These are phyloP conservation scores for Chytriomyces sp. DNA, from an alignment of 192 early-diverging fungal genomes.

Conservation along the genomic window DNA sequence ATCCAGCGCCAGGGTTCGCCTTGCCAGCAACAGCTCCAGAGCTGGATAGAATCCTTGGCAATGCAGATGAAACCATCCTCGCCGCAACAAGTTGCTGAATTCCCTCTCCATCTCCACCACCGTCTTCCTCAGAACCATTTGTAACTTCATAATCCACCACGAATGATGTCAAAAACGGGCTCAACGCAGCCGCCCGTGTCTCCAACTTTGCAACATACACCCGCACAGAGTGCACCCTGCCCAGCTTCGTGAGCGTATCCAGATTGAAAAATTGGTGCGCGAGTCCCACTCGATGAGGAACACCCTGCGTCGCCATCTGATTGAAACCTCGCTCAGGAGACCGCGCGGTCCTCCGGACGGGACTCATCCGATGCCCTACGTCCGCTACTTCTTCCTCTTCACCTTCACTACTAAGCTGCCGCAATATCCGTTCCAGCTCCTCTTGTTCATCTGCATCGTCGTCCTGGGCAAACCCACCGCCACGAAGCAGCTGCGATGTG, in stretches of 20 bases:
- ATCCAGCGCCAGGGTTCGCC: not conserved
- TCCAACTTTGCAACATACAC: slow-evolving; percentile 32
- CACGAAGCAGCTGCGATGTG: too few relatives aligned
- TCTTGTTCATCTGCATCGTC: not conserved
- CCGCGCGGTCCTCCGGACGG: too few relatives aligned
- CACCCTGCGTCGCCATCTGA: too few relatives aligned
- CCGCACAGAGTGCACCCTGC: slow-evolving; percentile 31
- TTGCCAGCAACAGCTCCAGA: not conserved
- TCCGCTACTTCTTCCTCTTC: slow-evolving; percentile 20
- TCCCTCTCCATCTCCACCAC: not conserved
- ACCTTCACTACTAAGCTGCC: not conserved
- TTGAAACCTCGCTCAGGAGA: too few relatives aligned
- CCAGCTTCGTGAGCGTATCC: slow-evolving; percentile 32
- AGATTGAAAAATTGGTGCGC: not conserved
- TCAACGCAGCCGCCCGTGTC: not conserved
- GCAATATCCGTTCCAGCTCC: slow-evolving; percentile 10
- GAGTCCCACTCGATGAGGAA: not conserved
- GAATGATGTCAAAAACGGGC: slow-evolving; percentile 15
- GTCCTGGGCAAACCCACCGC: too few relatives aligned
- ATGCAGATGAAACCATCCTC: slow-evolving; percentile 7
- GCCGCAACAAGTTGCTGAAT: not conserved
- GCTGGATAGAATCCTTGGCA: slow-evolving; percentile 8
- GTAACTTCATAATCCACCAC: slow-evolving; percentile 19
- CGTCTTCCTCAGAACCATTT: not conserved
- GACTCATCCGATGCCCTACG: too few relatives aligned